These are phyloP conservation scores for Evernia prunastri DNA, from an alignment of 495 filamentous ascomycete species.

Conservation along the genomic window DNA sequence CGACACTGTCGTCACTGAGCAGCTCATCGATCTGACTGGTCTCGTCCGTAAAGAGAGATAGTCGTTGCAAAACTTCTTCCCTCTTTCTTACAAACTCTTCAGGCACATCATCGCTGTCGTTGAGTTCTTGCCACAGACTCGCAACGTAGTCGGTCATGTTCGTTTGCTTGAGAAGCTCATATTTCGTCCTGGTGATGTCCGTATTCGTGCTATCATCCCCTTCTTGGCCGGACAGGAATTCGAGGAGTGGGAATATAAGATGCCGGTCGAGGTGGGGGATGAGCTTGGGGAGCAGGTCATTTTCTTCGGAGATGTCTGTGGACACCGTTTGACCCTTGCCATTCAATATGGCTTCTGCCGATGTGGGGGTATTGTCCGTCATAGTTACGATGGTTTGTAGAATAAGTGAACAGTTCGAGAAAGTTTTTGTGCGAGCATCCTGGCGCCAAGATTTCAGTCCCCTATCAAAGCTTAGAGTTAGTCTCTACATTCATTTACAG, in stretches of 20 bases:
- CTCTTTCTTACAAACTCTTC: conserved; percentile 80
- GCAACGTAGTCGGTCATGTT: conserved; percentile 98
- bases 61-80: conserved; percentile 75
- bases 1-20: conserved; percentile 77
- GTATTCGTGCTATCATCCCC: conserved; percentile 58
- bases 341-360: conserved; percentile 50
- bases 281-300: conserved; percentile 84
- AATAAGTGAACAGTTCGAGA: background rate
- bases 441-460: conserved; percentile 7
- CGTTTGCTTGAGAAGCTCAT: conserved; percentile 84
- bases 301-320: conserved; percentile 53
- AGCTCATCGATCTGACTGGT: conserved; percentile 79
- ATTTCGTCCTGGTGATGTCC: conserved; percentile 76
- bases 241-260: conserved; percentile 86
- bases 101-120: conserved; percentile 69
- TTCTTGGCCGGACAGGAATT: conserved; percentile 61
- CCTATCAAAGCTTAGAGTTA: too few relatives aligned
- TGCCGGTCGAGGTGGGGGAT: conserved; percentile 92
- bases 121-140: conserved; percentile 76
- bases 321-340: conserved; percentile 44
- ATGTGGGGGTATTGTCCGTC: conserved; percentile 57
- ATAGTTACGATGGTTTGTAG: conserved; percentile 42
- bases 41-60: conserved; percentile 76
- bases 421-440: background rate
- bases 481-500: too few relatives aligned